These are phyloP conservation scores for Erodium moschatum DNA, from an alignment of 441 rosid species.

Conservation along the genomic window DNA sequence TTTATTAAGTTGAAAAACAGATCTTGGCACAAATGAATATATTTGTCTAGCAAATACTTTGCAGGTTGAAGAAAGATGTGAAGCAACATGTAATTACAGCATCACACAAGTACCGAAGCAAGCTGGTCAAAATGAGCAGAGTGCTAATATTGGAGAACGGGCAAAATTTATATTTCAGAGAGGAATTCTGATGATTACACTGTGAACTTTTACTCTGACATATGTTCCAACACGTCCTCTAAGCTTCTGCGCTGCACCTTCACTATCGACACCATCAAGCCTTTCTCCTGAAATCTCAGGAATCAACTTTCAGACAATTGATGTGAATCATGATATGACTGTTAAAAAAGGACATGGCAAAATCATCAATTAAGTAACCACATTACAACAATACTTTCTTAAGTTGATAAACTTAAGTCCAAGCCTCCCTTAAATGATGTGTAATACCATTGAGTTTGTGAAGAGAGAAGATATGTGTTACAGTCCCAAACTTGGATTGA, in stretches of 20 bases:
- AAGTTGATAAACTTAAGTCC: background rate
- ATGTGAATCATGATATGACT: background rate
- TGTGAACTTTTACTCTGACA: constrained; percentile 59
- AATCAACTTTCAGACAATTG: background rate
- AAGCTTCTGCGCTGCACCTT: constrained; percentile 75
- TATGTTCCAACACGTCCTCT: constrained; percentile 79
- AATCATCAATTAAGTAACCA: background rate
- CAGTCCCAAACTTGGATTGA: no score
- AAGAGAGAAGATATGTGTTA: background rate
- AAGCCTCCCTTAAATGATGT: background rate
- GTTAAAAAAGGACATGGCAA: background rate
- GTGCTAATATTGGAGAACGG: background rate
- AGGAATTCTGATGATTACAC: constrained; percentile 32
- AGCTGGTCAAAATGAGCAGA: background rate
- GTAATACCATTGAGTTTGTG: background rate
- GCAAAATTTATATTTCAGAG: background rate
- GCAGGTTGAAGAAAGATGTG: background rate
- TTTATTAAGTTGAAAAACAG: background rate
- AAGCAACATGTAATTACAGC: background rate
- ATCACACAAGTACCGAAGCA: background rate
- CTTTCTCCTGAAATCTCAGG: constrained; percentile 46
- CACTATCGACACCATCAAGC: constrained; percentile 58
- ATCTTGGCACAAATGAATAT: background rate
- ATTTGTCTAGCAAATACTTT: background rate
- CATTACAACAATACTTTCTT: background rate